A percentile compares a stretch with the other conserved stretches of the same genome.
These are phyloP conservation scores for Polytolypa hystricis DNA, from an alignment of 2,329 filamentous ascomycete genomes.

Conservation along the genomic window DNA sequence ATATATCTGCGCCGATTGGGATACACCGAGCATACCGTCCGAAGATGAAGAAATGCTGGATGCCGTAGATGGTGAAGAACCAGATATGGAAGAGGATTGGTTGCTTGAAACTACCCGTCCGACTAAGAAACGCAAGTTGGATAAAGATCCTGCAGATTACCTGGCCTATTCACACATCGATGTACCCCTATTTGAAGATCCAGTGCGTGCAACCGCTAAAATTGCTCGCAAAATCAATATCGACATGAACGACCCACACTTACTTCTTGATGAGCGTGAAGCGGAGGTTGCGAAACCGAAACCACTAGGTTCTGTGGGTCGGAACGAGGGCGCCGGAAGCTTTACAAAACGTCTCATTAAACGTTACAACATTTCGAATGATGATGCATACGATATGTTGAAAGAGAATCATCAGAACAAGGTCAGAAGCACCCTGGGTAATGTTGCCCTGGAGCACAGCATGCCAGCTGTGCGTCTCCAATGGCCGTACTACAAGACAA, in stretches of 20 bases:
- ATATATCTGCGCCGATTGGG: constrained; percentile 80
- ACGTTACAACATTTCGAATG: constrained; percentile 92
- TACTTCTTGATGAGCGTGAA: constrained; percentile 69
- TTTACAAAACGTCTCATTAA: constrained; percentile 62
- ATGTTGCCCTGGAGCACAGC: constrained; percentile 87
- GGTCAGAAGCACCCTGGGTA: constrained; percentile 81
- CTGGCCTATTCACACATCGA: constrained; percentile 46
- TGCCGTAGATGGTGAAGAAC: constrained; percentile 22
- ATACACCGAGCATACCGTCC: constrained; percentile 46
- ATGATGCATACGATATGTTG: constrained; percentile 86
- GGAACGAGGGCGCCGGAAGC: constrained; percentile 55
- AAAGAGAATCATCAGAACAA: constrained; percentile 97
- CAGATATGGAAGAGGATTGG: constrained; percentile 49
- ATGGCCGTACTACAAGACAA: constrained; percentile 92
- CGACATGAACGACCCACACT: constrained; percentile 76
- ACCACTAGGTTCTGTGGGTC: constrained; percentile 23
- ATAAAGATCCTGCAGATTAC: constrained; percentile 33
- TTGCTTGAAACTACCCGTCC: constrained; percentile 39
- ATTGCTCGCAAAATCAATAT: constrained; percentile 69
- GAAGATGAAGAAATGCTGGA: constrained; percentile 22
- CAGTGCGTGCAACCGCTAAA: constrained; percentile 59
- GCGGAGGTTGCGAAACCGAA: constrained; percentile 45
- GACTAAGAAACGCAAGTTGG: constrained; percentile 56
- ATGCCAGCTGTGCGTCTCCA: constrained; percentile 82
- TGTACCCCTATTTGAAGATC: constrained; percentile 68